A percentile compares a stretch with the other conserved stretches of the same genome.
These are phyloP conservation scores for Geranomyces michiganensis DNA, from an alignment of 192 early-diverging fungal genomes.

Conservation along the genomic window DNA sequence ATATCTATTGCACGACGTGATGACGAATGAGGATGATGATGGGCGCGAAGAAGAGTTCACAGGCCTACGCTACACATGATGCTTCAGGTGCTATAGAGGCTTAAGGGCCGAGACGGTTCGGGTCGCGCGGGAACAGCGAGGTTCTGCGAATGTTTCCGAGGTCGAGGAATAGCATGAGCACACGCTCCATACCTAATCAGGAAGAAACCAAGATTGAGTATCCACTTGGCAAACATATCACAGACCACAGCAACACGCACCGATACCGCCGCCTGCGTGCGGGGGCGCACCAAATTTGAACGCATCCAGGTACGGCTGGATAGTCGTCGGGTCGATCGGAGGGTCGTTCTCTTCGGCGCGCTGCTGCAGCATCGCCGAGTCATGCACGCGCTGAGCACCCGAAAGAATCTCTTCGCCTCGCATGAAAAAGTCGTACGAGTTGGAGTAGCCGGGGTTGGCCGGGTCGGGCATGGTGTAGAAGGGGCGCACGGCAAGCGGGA, in stretches of 20 bases:
- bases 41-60: too few species aligned
- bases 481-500: constrained; percentile 92
- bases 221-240: neutral
- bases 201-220: neutral
- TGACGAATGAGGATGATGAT: too few species aligned
- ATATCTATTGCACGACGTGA: too few species aligned
- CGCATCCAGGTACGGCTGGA: constrained; percentile 90
- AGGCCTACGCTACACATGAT: too few species aligned
- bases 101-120: constrained; percentile 86
- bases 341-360: constrained; percentile 70
- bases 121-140: constrained; percentile 97
- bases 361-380: constrained; percentile 77
- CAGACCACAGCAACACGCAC: constrained; percentile 34
- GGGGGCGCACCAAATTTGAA: constrained; percentile 97
- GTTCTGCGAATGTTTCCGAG: constrained; percentile 91
- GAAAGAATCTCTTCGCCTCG: constrained; percentile 98
- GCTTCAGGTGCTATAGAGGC: neutral
- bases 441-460: constrained; percentile 81
- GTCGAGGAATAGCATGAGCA: constrained; percentile 95
- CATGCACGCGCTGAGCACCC: constrained; percentile 98
- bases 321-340: constrained; percentile 75
- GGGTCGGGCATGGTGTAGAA: constrained; percentile 99
- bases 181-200: constrained; percentile 81
- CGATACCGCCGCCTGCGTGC: constrained; percentile 97
- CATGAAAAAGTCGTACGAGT: constrained; percentile 99